Conservation (phyloP, 2,329 filamentous ascomycete genomes). For the Claviceps pazoutovae region DNA sequence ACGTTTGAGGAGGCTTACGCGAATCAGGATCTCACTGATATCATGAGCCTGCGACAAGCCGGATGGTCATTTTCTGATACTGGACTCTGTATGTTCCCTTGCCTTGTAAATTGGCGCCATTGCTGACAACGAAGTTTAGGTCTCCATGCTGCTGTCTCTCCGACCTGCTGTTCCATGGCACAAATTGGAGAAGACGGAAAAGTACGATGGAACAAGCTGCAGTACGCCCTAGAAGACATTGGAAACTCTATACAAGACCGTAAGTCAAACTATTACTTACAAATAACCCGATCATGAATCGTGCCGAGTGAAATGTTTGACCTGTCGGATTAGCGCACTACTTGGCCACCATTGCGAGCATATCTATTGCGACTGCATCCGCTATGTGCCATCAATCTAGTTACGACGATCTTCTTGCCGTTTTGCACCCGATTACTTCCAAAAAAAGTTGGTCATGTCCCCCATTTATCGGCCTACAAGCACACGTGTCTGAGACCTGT, state of each 20-base stretch:
- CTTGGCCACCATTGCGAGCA: slow-evolving; percentile 44
- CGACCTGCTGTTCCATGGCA: slow-evolving; percentile 43
- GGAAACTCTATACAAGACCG: slow-evolving; percentile 34
- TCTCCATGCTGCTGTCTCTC: slow-evolving; percentile 46
- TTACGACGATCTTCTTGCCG: slow-evolving; percentile 59
- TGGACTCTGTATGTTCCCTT: slow-evolving; percentile 41
- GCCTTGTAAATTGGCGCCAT: not conserved
- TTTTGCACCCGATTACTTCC: slow-evolving; percentile 36
- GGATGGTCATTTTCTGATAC: slow-evolving; percentile 61
- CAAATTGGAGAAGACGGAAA: slow-evolving; percentile 45
- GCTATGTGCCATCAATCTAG: slow-evolving; percentile 32
- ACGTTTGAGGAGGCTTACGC: slow-evolving; percentile 56
- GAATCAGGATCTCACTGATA: slow-evolving; percentile 47
- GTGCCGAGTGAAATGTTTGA: slow-evolving; percentile 6
- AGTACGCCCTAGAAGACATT: slow-evolving; percentile 35
- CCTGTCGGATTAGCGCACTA: slow-evolving; percentile 30
- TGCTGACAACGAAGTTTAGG: slow-evolving; percentile 22
- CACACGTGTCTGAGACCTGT: not conserved
- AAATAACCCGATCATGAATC: not conserved
- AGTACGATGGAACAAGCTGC: slow-evolving; percentile 43
- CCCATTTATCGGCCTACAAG: not conserved
- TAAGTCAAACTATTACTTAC: slow-evolving; percentile 13
- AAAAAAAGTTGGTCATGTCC: slow-evolving; percentile 18
- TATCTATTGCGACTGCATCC: slow-evolving; percentile 39
- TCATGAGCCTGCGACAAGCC: slow-evolving; percentile 60